Evolutionary conservation across 495 filamentous ascomycete genomes (phyloP).

Genomic region (Lasiosphaeria hispida): DNA sequence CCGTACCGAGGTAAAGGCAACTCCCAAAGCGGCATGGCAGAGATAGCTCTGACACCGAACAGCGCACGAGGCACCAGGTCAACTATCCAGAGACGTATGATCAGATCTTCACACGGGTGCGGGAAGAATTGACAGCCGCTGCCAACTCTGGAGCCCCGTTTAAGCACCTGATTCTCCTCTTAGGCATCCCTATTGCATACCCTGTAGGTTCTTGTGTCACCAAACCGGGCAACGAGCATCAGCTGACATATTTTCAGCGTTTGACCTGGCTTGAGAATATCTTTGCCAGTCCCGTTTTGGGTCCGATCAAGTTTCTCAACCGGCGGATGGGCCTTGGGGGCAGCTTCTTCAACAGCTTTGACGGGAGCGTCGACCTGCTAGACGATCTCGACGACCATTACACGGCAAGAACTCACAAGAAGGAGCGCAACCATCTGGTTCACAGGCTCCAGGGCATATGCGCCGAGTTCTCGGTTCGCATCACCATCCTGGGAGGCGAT

Average conservation of each 20-base stretch:
- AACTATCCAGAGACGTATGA: slow-evolving; percentile 91
- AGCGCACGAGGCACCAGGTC: slow-evolving; percentile 83
- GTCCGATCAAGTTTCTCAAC: slow-evolving; percentile 82
- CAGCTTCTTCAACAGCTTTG: slow-evolving; percentile 87
- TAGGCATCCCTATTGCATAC: slow-evolving; percentile 94
- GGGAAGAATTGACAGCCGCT: slow-evolving; percentile 58
- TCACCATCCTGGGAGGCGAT: slow-evolving; percentile 88
- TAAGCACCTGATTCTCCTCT: slow-evolving; percentile 78
- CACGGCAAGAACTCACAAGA: slow-evolving; percentile 87
- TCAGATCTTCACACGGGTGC: slow-evolving; percentile 68
- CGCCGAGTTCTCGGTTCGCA: slow-evolving; percentile 67
- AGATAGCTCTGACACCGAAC: slow-evolving; percentile 7
- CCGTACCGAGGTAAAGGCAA: slow-evolving; percentile 59
- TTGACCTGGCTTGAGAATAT: slow-evolving; percentile 92
- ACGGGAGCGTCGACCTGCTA: slow-evolving; percentile 83
- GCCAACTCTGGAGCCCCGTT: slow-evolving; percentile 55
- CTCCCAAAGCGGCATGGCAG: too few relatives aligned
- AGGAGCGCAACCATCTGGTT: slow-evolving; percentile 73
- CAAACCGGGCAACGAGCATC: neutral
- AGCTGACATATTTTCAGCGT: slow-evolving; percentile 45
- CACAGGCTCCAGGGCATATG: slow-evolving; percentile 71
- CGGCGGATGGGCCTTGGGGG: slow-evolving; percentile 83
- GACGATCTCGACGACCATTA: slow-evolving; percentile 97
- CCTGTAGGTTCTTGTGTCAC: slow-evolving; percentile 47
- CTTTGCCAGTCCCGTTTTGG: slow-evolving; percentile 77